phyloP scores from a whole-genome alignment of 257 asterid genomes.

The Lithospermum erythrorhizon region DNA sequence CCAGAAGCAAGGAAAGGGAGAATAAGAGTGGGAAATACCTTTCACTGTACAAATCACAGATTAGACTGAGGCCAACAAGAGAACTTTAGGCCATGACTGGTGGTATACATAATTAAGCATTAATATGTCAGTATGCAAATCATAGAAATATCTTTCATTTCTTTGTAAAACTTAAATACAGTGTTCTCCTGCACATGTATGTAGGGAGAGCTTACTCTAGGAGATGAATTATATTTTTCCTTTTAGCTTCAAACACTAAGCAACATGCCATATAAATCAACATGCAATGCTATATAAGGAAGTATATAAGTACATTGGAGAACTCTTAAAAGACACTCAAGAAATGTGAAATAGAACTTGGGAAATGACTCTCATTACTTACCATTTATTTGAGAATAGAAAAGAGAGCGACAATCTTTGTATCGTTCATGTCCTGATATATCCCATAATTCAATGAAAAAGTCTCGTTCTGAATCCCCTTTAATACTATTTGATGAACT shows the following conservation, averaged over 20 bases:
- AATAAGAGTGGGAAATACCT: constrained; percentile 12
- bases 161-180: too few relatives aligned
- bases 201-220: too few relatives aligned
- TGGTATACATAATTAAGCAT: neutral
- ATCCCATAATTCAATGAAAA: constrained; percentile 94
- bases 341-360: neutral
- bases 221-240: too few relatives aligned
- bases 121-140: too few relatives aligned
- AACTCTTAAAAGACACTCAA: neutral
- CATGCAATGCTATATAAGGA: too few relatives aligned
- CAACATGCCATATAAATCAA: too few relatives aligned
- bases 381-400: constrained; percentile 95
- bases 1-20: constrained; percentile 9
- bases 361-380: constrained; percentile 15
- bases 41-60: neutral
- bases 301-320: too few relatives aligned
- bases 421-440: constrained; percentile 93
- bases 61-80: neutral
- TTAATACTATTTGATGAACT: constrained; percentile 64
- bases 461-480: constrained; percentile 66
- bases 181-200: too few relatives aligned
- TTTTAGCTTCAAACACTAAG: too few relatives aligned
- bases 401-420: constrained; percentile 82
- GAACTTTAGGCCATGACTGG: neutral
- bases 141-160: too few relatives aligned